These are phyloP conservation scores for Adenanthera pavonina DNA, from an alignment of 306 rosid genomes.

Conservation along the genomic window DNA sequence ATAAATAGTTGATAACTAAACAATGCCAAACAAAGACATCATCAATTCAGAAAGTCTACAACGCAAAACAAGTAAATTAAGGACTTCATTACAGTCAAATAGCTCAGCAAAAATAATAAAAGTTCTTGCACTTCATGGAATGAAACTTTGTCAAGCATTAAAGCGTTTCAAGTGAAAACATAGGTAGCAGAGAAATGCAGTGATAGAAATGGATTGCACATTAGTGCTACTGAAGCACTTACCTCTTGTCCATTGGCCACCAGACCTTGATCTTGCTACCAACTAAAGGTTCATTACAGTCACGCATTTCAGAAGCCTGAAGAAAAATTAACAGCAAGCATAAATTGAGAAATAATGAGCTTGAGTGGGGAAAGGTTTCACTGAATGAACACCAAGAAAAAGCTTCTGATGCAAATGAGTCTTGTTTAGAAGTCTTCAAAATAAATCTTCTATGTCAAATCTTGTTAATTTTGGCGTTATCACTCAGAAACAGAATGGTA, in stretches of 20 bases:
- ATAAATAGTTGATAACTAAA: neutral
- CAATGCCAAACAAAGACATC: neutral
- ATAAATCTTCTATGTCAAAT: neutral
- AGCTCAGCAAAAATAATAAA: neutral
- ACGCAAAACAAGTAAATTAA: neutral
- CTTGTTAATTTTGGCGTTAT: neutral
- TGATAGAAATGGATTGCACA: constrained; percentile 24
- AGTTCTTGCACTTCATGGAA: neutral
- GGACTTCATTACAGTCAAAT: neutral
- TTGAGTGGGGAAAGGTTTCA: neutral
- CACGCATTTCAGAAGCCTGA: constrained; percentile 50
- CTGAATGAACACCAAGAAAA: neutral
- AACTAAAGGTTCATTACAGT: constrained; percentile 50
- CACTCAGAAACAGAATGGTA: constrained; percentile 5
- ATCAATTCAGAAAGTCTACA: neutral
- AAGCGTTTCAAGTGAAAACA: constrained; percentile 7
- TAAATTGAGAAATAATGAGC: constrained; percentile 11
- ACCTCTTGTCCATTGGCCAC: constrained; percentile 85
- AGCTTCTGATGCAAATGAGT: constrained; percentile 14
- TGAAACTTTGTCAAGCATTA: constrained; percentile 2
- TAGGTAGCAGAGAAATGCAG: neutral
- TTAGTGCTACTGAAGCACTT: constrained; percentile 48
- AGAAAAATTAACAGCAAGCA: constrained; percentile 4
- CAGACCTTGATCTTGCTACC: constrained; percentile 70
- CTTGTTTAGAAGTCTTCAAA: constrained; percentile 3